Conservation (phyloP, 148 eudicot species). For the Dysphania ambrosioides region DNA sequence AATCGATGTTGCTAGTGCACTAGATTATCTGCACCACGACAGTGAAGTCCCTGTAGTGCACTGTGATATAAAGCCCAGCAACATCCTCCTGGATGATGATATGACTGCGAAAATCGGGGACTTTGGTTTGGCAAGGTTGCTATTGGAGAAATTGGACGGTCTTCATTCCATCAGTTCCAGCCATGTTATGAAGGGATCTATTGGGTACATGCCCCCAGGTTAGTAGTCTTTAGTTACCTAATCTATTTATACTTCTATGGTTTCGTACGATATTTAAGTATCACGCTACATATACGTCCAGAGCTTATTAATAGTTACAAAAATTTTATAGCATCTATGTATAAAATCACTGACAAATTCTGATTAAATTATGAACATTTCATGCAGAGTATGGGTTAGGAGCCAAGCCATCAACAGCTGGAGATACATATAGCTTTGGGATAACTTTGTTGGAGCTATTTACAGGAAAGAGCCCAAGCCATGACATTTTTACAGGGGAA, state of each 20-base stretch:
- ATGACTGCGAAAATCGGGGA: constrained; percentile 63
- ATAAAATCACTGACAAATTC: not conserved
- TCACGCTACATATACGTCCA: too few relatives aligned
- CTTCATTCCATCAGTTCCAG: constrained; percentile 39
- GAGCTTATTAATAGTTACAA: not conserved
- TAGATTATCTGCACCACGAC: constrained; percentile 56
- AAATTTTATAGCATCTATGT: not conserved
- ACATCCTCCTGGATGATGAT: constrained; percentile 52
- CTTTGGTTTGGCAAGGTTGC: constrained; percentile 57
- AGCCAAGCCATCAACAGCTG: constrained; percentile 42
- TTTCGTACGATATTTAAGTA: too few relatives aligned
- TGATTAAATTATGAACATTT: not conserved
- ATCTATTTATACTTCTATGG: not conserved
- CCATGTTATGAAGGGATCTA: constrained; percentile 51
- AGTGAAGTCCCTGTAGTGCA: constrained; percentile 52
- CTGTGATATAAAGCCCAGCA: constrained; percentile 71
- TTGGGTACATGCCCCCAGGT: constrained; percentile 82
- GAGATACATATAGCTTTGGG: constrained; percentile 57
- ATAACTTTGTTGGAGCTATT: constrained; percentile 51
- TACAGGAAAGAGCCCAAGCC: constrained; percentile 48
- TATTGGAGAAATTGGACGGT: constrained; percentile 27
- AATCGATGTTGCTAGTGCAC: constrained; percentile 52
- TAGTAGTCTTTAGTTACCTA: not conserved
- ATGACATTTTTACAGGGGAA: constrained; percentile 32
- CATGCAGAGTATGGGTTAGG: constrained; percentile 54